Percentiles rank a stretch among this genome's conserved stretches.
These are phyloP conservation scores for Phialophora expanda DNA, from an alignment of 2,329 filamentous ascomycete genomes.

Conservation along the genomic window DNA sequence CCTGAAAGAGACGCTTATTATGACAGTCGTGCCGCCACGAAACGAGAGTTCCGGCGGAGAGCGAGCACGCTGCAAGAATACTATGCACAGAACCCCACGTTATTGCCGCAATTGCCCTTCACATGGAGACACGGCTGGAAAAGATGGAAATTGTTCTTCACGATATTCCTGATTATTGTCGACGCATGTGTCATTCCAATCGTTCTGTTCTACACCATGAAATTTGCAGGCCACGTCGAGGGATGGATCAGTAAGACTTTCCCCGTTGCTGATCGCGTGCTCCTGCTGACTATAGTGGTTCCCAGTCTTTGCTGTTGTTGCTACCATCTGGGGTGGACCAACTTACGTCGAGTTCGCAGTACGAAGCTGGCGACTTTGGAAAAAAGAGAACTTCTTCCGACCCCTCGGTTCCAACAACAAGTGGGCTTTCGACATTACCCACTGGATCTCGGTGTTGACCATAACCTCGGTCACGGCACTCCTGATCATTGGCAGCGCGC, in stretches of 20 bases:
- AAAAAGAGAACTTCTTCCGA: conserved; percentile 40
- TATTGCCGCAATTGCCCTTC: conserved; percentile 41
- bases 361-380: conserved; percentile 38
- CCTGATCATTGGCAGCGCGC: conserved; percentile 38
- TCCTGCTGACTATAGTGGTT: conserved; percentile 8
- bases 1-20: conserved; percentile 38
- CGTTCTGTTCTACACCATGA: conserved; percentile 39
- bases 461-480: conserved; percentile 36
- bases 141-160: conserved; percentile 37
- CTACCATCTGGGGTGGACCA: conserved; percentile 40
- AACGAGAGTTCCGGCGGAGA: conserved; percentile 39
- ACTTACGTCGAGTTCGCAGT: conserved; percentile 40
- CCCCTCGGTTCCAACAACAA: conserved; percentile 37
- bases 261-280: neutral
- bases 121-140: conserved; percentile 38
- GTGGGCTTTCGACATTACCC: conserved; percentile 39
- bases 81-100: conserved; percentile 36
- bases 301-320: conserved; percentile 39
- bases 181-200: conserved; percentile 40
- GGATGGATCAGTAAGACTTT: conserved; percentile 36
- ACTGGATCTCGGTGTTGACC: conserved; percentile 37
- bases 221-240: conserved; percentile 36
- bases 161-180: conserved; percentile 38
- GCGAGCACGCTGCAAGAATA: conserved; percentile 40
- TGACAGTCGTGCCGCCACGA: conserved; percentile 41